Conservation (phyloP, 495 filamentous ascomycete genomes). For the Aspergillus steynii region DNA sequence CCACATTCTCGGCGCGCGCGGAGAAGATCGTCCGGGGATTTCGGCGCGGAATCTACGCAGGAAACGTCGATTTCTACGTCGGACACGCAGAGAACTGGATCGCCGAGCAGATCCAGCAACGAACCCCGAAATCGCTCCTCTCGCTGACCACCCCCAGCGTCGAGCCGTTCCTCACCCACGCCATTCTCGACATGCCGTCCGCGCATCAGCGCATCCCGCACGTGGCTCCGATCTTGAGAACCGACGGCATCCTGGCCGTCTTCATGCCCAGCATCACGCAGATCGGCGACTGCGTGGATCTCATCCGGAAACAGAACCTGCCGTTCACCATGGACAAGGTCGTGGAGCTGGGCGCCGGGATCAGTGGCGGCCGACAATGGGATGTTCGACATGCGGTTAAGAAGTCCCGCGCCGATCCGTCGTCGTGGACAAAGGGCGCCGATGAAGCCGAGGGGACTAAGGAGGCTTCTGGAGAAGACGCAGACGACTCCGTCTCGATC, state of each 20-base stretch:
- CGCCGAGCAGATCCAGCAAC: constrained; percentile 43
- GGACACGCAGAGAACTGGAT: constrained; percentile 66
- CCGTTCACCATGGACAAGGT: constrained; percentile 61
- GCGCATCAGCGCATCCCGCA: constrained; percentile 58
- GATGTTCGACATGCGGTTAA: constrained; percentile 59
- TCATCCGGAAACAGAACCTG: constrained; percentile 50
- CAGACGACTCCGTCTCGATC: neutral
- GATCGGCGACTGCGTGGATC: constrained; percentile 60
- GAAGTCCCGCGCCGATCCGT: constrained; percentile 44
- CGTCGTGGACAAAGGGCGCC: constrained; percentile 31
- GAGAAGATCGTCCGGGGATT: constrained; percentile 62
- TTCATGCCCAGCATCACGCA: constrained; percentile 79
- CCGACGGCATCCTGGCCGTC: constrained; percentile 62
- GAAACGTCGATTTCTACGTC: constrained; percentile 70
- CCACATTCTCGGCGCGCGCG: constrained; percentile 59
- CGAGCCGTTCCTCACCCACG: constrained; percentile 64
- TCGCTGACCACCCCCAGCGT: constrained; percentile 18
- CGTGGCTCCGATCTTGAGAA: constrained; percentile 55
- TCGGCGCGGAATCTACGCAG: constrained; percentile 65
- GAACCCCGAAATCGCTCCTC: constrained; percentile 25
- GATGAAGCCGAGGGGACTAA: constrained; percentile 17
- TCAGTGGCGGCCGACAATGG: constrained; percentile 62
- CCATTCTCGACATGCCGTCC: constrained; percentile 69
- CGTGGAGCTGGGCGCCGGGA: constrained; percentile 61
- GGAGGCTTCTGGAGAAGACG: constrained; percentile 10